Evolutionary conservation across 208 protist species (phyloP).

Genomic region (Crithidia expoeki): DNA sequence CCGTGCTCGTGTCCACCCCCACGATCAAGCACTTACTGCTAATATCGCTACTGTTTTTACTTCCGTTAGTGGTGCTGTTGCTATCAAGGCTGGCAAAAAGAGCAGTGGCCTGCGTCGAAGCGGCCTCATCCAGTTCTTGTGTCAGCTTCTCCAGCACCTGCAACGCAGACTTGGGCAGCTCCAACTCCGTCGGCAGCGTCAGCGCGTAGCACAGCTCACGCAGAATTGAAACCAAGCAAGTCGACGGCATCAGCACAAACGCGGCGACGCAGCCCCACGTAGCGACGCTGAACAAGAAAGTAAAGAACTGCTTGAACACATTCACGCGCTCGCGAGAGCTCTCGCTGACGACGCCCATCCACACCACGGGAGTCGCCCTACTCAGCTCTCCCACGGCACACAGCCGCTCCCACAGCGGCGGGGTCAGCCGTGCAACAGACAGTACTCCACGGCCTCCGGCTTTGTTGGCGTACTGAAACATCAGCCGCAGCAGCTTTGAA

Average conservation of each 20-base stretch:
- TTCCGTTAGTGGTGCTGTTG: not conserved
- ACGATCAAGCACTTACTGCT: not conserved
- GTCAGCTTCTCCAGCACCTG: constrained; percentile 60
- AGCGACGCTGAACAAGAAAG: constrained; percentile 51
- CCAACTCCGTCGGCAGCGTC: constrained; percentile 55
- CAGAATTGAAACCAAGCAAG: constrained; percentile 36
- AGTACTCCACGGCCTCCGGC: constrained; percentile 35
- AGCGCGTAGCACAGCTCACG: constrained; percentile 50
- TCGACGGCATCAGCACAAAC: constrained; percentile 44
- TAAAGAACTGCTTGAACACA: constrained; percentile 74
- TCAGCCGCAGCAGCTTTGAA: constrained; percentile 62
- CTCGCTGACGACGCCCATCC: constrained; percentile 72
- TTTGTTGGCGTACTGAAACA: constrained; percentile 70
- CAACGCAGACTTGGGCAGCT: constrained; percentile 69
- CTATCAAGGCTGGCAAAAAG: not conserved
- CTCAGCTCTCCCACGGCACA: constrained; percentile 44
- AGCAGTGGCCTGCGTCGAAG: constrained; percentile 5
- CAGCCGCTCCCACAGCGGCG: constrained; percentile 52
- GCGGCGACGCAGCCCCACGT: constrained; percentile 52
- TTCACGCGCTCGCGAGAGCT: constrained; percentile 59
- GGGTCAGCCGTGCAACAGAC: constrained; percentile 41
- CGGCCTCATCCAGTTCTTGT: constrained; percentile 26
- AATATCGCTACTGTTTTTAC: not conserved
- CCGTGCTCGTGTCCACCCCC: constrained; percentile 2
- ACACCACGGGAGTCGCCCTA: constrained; percentile 42